Conservation (phyloP, 495 filamentous ascomycete species). For the Ascodesmis nigricans region DNA sequence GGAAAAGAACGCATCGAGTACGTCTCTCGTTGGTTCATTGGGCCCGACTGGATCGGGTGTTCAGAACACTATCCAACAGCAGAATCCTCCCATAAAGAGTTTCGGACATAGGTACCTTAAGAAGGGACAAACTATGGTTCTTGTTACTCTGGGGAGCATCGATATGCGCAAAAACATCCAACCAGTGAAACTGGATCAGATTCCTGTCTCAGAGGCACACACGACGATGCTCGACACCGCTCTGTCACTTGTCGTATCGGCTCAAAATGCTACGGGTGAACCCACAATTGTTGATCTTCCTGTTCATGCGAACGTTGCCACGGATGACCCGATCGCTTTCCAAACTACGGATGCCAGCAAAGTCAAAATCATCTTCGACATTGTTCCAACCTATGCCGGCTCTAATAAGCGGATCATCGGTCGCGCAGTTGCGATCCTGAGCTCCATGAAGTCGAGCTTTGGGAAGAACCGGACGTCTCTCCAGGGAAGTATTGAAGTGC, state of each 20-base stretch:
- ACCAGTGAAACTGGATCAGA: constrained; percentile 70
- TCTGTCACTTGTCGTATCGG: constrained; percentile 78
- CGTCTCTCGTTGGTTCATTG: constrained; percentile 6
- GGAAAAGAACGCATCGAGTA: constrained; percentile 6
- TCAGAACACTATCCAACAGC: constrained; percentile 25
- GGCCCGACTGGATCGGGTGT: constrained; percentile 19
- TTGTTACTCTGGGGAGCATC: constrained; percentile 85
- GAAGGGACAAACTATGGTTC: constrained; percentile 54
- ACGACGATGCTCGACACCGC: constrained; percentile 85
- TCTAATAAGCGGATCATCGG: constrained; percentile 67
- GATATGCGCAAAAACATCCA: constrained; percentile 63
- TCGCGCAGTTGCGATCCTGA: constrained; percentile 76
- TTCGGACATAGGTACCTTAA: constrained; percentile 93
- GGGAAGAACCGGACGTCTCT: constrained; percentile 59
- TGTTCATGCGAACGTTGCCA: constrained; percentile 78
- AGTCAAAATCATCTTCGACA: constrained; percentile 81
- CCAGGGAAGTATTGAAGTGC: constrained; percentile 81
- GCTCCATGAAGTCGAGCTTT: constrained; percentile 56
- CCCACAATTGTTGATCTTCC: constrained; percentile 77
- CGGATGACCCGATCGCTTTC: constrained; percentile 68
- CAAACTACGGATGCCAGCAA: constrained; percentile 52
- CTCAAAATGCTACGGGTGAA: constrained; percentile 64
- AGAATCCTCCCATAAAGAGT: constrained; percentile 51
- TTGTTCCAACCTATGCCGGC: constrained; percentile 94
- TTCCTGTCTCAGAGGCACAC: constrained; percentile 69